Percentiles rank a stretch among this genome's conserved stretches.
Conservation (phyloP, 345 rosid genomes). For the Theobroma cacao region DNA sequence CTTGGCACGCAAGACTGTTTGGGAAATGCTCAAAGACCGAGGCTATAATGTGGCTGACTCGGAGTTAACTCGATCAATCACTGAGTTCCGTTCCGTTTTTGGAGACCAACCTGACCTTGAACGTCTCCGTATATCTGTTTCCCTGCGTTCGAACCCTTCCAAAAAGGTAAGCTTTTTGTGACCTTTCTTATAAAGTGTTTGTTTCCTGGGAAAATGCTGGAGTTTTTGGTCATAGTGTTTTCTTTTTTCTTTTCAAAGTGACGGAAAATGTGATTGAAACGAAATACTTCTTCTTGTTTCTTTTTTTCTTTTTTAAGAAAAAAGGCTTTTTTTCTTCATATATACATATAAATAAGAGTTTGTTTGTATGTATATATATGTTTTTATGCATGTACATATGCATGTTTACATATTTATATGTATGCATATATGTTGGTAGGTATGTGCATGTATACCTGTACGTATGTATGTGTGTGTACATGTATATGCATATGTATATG, state of each 20-base stretch:
- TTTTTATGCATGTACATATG: too few species aligned
- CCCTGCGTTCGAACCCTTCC: constrained; percentile 25
- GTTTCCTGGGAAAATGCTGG: background rate
- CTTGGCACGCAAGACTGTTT: constrained; percentile 31
- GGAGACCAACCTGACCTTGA: constrained; percentile 24
- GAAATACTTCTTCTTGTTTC: background rate
- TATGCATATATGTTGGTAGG: background rate
- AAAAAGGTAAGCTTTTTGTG: constrained; percentile 19
- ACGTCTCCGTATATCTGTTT: constrained; percentile 24
- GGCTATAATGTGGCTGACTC: constrained; percentile 29
- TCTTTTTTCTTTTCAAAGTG: background rate
- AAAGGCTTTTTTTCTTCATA: background rate
- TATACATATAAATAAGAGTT: background rate
- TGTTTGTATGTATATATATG: background rate
- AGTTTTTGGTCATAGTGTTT: background rate
- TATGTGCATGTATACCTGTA: background rate
- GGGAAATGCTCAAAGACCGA: constrained; percentile 39
- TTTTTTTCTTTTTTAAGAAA: background rate
- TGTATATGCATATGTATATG: background rate
- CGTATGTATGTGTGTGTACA: background rate
- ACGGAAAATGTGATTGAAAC: background rate
- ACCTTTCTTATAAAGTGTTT: background rate
- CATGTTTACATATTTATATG: too few species aligned
- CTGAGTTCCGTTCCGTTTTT: constrained; percentile 26
- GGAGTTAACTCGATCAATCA: constrained; percentile 25